Percentiles rank a stretch among this genome's conserved stretches.
phyloP scores from a whole-genome alignment of 345 rosid species.

The Eucalyptus pauciflora region DNA sequence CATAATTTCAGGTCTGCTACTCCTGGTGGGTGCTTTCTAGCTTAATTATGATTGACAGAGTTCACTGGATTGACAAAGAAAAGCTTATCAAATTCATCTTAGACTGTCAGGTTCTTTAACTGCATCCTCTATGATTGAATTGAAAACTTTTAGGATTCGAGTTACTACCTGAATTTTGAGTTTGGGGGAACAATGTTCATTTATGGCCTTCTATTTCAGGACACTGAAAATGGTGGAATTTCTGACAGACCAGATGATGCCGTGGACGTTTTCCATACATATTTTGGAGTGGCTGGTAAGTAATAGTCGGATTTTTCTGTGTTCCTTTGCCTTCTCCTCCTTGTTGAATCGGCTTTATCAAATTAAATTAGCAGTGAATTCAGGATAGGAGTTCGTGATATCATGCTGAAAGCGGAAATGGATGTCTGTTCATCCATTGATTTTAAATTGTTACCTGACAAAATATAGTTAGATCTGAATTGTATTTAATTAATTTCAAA shows the following conservation, averaged over 20 bases:
- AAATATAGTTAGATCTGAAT: neutral
- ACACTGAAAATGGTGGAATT: conserved; percentile 74
- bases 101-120: conserved; percentile 48
- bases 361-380: neutral
- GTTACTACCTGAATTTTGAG: neutral
- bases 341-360: neutral
- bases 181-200: neutral
- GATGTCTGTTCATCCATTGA: neutral
- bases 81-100: conserved; percentile 72
- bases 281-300: conserved; percentile 86
- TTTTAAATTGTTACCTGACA: neutral
- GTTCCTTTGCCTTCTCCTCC: neutral
- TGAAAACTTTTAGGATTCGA: neutral
- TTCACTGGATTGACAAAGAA: conserved; percentile 74
- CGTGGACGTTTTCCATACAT: conserved; percentile 79
- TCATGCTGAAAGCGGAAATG: neutral
- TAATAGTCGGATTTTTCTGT: neutral
- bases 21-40: conserved; percentile 98
- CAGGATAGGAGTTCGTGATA: neutral
- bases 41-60: conserved; percentile 80
- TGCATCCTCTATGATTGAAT: neutral
- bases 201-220: conserved; percentile 18
- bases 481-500: neutral
- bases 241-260: conserved; percentile 88
- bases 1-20: conserved; percentile 54